phyloP scores from a whole-genome alignment of 768 basidiomycete species.

The Sporobolomyces pararoseus region DNA sequence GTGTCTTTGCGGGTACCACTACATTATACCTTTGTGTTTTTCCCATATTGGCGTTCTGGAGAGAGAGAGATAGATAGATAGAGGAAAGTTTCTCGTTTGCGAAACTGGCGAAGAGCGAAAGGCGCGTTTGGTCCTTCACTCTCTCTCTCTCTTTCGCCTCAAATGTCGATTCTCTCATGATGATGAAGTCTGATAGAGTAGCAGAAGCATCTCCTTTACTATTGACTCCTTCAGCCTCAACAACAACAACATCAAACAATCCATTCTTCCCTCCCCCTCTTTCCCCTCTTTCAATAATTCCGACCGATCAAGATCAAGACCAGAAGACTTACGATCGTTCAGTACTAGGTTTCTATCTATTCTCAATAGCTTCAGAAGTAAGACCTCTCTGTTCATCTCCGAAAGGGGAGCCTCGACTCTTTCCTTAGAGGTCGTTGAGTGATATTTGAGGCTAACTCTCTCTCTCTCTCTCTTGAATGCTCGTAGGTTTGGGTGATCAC shows the following conservation, averaged over 20 bases:
- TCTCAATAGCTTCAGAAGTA: slow-evolving; percentile 22
- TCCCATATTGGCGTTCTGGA: background rate
- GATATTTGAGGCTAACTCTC: too few species aligned
- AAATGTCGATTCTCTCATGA: background rate
- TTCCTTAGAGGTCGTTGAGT: background rate
- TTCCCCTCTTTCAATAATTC: background rate
- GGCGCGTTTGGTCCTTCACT: background rate
- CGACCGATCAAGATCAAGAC: too few species aligned
- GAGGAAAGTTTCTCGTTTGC: too few species aligned
- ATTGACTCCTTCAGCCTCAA: background rate
- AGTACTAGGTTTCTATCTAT: slow-evolving; percentile 10
- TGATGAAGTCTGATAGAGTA: background rate
- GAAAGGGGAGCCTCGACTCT: background rate
- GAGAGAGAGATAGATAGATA: slow-evolving; percentile 1
- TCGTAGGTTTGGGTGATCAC: slow-evolving; percentile 21
- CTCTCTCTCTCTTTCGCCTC: background rate
- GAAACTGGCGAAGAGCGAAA: too few species aligned
- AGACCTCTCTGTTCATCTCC: background rate
- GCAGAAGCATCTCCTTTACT: background rate
- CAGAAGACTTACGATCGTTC: background rate
- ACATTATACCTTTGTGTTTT: background rate
- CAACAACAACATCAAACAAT: too few species aligned
- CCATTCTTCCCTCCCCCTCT: too few species aligned
- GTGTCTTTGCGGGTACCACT: slow-evolving; percentile 19
- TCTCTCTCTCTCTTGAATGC: too few species aligned